A percentile compares a stretch with the other conserved stretches of the same genome.
Evolutionary conservation across 257 asterid species (phyloP).

Genomic region (Lycium ferocissimum): DNA sequence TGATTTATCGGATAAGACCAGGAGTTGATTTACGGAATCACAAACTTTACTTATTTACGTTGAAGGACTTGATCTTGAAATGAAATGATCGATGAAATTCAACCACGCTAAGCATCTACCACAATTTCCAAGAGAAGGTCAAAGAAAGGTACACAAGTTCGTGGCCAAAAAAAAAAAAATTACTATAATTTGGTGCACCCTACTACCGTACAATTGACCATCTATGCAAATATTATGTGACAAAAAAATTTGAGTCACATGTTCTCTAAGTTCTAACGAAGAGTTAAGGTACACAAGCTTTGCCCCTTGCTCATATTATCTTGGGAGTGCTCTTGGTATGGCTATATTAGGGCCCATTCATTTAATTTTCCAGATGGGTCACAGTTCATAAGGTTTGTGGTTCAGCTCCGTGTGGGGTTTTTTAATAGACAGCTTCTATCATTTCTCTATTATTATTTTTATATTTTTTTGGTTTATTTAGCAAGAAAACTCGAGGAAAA

Average conservation of each 20-base stretch:
- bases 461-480: background rate
- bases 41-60: background rate
- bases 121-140: background rate
- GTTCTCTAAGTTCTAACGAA: background rate
- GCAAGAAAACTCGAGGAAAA: constrained; percentile 18
- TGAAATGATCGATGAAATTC: background rate
- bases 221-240: background rate
- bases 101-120: background rate
- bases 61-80: background rate
- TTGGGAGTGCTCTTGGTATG: constrained; percentile 21
- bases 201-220: background rate
- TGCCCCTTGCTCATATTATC: background rate
- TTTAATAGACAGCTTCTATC: constrained; percentile 11
- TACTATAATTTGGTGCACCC: background rate
- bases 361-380: constrained; percentile 34
- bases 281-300: background rate
- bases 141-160: background rate
- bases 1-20: background rate
- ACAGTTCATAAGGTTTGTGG: constrained; percentile 33
- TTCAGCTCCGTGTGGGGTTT: constrained; percentile 35
- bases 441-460: background rate
- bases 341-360: constrained; percentile 28
- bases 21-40: background rate
- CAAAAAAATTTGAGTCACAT: background rate
- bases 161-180: background rate